Evolutionary conservation across 768 basidiomycete genomes (phyloP).

Genomic region (Leccinum disarticulatum): DNA sequence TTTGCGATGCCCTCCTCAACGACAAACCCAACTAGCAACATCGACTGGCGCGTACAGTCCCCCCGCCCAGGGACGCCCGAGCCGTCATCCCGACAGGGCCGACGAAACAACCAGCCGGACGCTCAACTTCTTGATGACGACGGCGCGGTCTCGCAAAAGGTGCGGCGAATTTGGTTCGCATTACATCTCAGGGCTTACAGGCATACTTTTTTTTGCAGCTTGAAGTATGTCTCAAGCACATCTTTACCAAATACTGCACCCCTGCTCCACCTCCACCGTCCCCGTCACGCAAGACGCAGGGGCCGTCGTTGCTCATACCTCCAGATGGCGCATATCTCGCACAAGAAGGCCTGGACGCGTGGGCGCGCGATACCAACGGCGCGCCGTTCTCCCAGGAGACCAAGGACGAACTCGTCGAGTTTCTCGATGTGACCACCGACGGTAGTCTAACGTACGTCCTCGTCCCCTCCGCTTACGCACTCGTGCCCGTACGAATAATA

Average conservation of each 20-base stretch:
- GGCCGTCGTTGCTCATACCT: slow-evolving; percentile 42
- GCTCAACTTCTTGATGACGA: slow-evolving; percentile 69
- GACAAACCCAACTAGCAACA: not conserved
- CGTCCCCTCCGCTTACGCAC: not conserved
- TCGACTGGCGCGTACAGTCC: slow-evolving; percentile 37
- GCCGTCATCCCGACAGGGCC: slow-evolving; percentile 58
- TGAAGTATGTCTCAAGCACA: slow-evolving; percentile 68
- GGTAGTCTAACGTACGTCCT: slow-evolving; percentile 67
- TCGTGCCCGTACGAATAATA: not conserved
- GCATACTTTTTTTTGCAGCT: slow-evolving; percentile 41
- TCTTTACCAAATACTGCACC: slow-evolving; percentile 76
- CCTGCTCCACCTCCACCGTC: slow-evolving; percentile 35
- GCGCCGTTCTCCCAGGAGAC: slow-evolving; percentile 72
- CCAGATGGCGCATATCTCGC: slow-evolving; percentile 56
- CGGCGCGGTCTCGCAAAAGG: slow-evolving; percentile 65
- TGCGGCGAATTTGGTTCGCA: slow-evolving; percentile 22
- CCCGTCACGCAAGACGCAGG: slow-evolving; percentile 17
- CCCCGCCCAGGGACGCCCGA: slow-evolving; percentile 63
- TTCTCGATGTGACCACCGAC: slow-evolving; percentile 71
- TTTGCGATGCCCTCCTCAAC: slow-evolving; percentile 13
- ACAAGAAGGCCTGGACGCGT: slow-evolving; percentile 63
- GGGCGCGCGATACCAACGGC: slow-evolving; percentile 83
- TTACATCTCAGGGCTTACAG: not conserved
- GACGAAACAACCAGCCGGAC: slow-evolving; percentile 48
- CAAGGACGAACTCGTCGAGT: slow-evolving; percentile 74